phyloP scores from a whole-genome alignment of 768 basidiomycete species.

The Phallus indusiatus region DNA sequence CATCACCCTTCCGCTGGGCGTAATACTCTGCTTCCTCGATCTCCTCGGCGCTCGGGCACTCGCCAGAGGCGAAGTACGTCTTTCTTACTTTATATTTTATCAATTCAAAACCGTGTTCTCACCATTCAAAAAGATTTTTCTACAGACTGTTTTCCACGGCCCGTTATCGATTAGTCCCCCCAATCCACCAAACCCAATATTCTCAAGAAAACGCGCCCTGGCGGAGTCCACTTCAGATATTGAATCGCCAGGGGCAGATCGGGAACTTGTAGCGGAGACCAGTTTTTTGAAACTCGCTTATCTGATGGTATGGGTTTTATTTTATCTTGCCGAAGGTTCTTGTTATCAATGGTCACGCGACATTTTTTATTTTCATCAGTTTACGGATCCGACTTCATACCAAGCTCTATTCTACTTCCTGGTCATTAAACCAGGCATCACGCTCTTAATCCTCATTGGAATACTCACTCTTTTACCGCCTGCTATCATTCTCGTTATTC shows the following conservation, averaged over 20 bases:
- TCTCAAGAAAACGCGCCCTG: conserved; percentile 49
- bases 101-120: not conserved
- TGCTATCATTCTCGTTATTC: conserved; percentile 47
- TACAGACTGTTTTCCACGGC: conserved; percentile 63
- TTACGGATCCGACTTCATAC: conserved; percentile 73
- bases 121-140: conserved; percentile 35
- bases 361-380: conserved; percentile 32
- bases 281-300: conserved; percentile 80
- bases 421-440: conserved; percentile 77
- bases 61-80: conserved; percentile 56
- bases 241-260: conserved; percentile 5
- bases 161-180: conserved; percentile 55
- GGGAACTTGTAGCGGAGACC: conserved; percentile 38
- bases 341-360: not conserved
- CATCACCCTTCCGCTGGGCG: conserved; percentile 70
- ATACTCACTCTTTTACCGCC: conserved; percentile 50
- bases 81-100: not conserved
- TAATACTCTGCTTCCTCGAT: conserved; percentile 67
- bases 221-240: conserved; percentile 38
- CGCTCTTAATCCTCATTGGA: conserved; percentile 49
- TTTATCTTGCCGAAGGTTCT: not conserved
- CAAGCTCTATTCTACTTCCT: conserved; percentile 85
- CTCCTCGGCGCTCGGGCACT: conserved; percentile 65
- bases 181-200: conserved; percentile 64
- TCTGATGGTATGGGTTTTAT: conserved; percentile 49